Conservation (phyloP, 768 basidiomycete species). For the Trametes villosa region DNA sequence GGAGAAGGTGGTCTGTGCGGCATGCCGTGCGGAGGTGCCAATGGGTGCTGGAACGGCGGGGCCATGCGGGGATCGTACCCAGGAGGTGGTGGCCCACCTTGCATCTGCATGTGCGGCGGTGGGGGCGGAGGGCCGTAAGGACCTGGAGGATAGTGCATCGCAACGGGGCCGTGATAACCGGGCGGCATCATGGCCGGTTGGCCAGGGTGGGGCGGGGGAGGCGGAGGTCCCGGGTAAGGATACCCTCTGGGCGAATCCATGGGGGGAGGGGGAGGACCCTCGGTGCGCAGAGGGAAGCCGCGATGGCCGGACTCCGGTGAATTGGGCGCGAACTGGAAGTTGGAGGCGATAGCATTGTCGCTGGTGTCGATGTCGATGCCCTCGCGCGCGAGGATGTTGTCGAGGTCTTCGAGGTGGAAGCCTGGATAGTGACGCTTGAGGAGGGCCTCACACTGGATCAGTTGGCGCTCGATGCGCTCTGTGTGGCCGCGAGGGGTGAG, state of each 20-base stretch:
- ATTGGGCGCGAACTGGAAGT: constrained; percentile 35
- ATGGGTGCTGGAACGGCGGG: constrained; percentile 43
- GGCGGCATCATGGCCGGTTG: constrained; percentile 44
- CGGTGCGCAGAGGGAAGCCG: constrained; percentile 29
- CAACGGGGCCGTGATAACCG: constrained; percentile 54
- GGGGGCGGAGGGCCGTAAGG: constrained; percentile 40
- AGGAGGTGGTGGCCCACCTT: constrained; percentile 40
- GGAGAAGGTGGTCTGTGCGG: constrained; percentile 31
- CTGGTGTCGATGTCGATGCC: constrained; percentile 55
- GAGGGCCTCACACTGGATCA: constrained; percentile 77
- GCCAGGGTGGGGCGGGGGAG: constrained; percentile 31
- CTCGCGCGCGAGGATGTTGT: constrained; percentile 65
- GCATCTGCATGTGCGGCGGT: constrained; percentile 47
- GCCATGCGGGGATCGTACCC: constrained; percentile 49
- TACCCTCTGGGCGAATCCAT: constrained; percentile 38
- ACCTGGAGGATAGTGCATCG: constrained; percentile 44
- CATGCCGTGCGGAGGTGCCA: constrained; percentile 38
- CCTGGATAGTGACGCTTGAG: constrained; percentile 73
- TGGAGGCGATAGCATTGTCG: constrained; percentile 23
- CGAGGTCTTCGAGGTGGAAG: constrained; percentile 69
- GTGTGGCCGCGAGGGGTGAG: constrained; percentile 85
- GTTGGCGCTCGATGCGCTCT: constrained; percentile 79
- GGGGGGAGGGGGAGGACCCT: constrained; percentile 25
- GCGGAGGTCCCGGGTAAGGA: constrained; percentile 38
- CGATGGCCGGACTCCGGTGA: constrained; percentile 24